Base-by-base conservation (phyloP, 202 grass and related monocot species). In the Digitaria exilis region DNA sequence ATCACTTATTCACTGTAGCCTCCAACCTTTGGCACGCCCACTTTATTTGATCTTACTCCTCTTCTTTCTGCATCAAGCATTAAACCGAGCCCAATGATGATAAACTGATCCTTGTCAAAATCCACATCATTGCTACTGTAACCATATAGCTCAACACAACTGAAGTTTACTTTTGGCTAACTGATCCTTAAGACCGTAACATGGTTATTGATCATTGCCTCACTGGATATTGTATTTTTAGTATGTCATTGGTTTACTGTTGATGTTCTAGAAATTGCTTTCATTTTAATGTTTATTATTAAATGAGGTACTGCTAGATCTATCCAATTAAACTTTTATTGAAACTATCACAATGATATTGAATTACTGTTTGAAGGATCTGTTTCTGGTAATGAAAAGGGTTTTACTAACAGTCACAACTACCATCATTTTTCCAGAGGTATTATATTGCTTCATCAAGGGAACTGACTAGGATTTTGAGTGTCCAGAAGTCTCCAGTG, bases 401-500 rank as follows among this genome's bases (percentile, higher is more conserved):
- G 25, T 78, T 91, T 89, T 67, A 67, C 54, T 89, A 78, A 89
- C 54, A n/a, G 25, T 71, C 17, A 5, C 24, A 85, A 34, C 45
- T 82, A 37, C 44, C 63, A 25, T 82, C 16, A 68, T 71, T 39
- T 65, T 52, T 84, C 67, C 94, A 99, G 96, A 96, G 94, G 84
- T 99, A 99, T 85, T 99, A 99, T 76, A 99, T 99, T 89, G 94
- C 91, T 86, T 99, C 96, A 71, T 96, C 96, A 79, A 96, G 96
- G 86, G 96, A 99, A 80, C 65, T 99, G 52, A 92, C 90, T 75
- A 86, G 96, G 77, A 99, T 99, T 77, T 81, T 99, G 56, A 96
- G 96, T 58, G 92, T 99, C 64, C 96, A 96, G 84, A 99, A 99
- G 84, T 99, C 96, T 67, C 96, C 96, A 35, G 86, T 99, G 30